These are phyloP conservation scores for Kodamaea jinghongensis DNA, from an alignment of 805 yeast species.

Conservation along the genomic window DNA sequence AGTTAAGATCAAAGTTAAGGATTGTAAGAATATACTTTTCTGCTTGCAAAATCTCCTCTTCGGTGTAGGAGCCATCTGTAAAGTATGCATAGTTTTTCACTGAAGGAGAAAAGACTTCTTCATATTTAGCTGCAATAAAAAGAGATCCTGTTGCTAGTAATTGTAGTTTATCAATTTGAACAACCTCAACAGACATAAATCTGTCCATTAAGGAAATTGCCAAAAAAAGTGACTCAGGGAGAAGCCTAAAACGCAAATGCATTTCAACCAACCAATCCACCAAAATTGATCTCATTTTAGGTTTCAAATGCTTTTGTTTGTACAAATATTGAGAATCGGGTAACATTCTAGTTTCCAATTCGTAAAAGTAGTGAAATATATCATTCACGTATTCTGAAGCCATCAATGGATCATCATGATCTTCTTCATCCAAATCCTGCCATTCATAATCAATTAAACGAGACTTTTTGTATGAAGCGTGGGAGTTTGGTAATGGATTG, in stretches of 20 bases:
- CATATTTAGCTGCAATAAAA: constrained; percentile 89
- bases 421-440: constrained; percentile 75
- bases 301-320: constrained; percentile 65
- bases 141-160: constrained; percentile 81
- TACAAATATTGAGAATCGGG: constrained; percentile 69
- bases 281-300: constrained; percentile 79
- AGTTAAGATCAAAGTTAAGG: constrained; percentile 70
- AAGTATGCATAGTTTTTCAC: constrained; percentile 82
- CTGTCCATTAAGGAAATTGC: constrained; percentile 88
- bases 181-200: constrained; percentile 70
- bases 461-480: constrained; percentile 32
- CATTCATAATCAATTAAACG: constrained; percentile 48
- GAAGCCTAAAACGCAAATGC: constrained; percentile 75
- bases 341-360: constrained; percentile 66
- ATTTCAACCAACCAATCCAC: constrained; percentile 95
- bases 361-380: constrained; percentile 76
- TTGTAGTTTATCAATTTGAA: constrained; percentile 77
- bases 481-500: neutral
- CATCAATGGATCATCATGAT: constrained; percentile 73
- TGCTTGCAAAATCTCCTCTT: constrained; percentile 77
- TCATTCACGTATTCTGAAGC: constrained; percentile 90
- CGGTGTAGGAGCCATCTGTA: constrained; percentile 81
- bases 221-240: constrained; percentile 81
- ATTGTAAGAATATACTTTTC: constrained; percentile 75
- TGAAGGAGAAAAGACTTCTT: constrained; percentile 87